Evolutionary conservation across 805 yeast genomes (phyloP).

Genomic region (Candida insectorum): DNA sequence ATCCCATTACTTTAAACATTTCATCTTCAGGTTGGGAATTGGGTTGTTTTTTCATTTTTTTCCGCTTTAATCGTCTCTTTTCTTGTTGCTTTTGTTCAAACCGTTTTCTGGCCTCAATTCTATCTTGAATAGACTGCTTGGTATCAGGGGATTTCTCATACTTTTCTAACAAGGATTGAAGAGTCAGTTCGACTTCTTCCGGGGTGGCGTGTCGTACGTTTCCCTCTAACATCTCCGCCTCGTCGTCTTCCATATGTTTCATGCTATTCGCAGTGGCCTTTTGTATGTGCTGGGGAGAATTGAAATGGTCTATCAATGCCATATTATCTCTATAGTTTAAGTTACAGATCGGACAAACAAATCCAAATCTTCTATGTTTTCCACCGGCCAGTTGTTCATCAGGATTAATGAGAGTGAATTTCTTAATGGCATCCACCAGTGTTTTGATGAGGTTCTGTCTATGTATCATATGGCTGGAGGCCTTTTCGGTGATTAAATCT

Average conservation of each 20-base stretch:
- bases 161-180: constrained; percentile 26
- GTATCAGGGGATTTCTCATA: constrained; percentile 20
- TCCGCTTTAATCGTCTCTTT: constrained; percentile 21
- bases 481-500: constrained; percentile 6
- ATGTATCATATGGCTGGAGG: constrained; percentile 21
- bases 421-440: constrained; percentile 31
- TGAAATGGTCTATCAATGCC: constrained; percentile 79
- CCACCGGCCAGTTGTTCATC: constrained; percentile 15
- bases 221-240: constrained; percentile 22
- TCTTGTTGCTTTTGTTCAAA: constrained; percentile 34
- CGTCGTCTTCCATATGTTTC: constrained; percentile 5
- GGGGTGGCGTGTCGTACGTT: constrained; percentile 34
- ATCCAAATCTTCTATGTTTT: constrained; percentile 69
- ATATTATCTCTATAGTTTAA: constrained; percentile 79
- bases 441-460: constrained; percentile 27
- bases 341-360: constrained; percentile 77
- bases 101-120: constrained; percentile 37
- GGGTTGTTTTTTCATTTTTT: constrained; percentile 13
- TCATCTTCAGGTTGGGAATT: too few relatives aligned
- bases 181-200: constrained; percentile 28
- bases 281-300: constrained; percentile 62
- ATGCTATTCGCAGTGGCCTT: constrained; percentile 19
- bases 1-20: constrained; percentile 53
- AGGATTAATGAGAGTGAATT: constrained; percentile 29
- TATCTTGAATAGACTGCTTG: constrained; percentile 28